Conservation (phyloP, 495 filamentous ascomycete genomes). For the Parachaetomium inaequale region DNA sequence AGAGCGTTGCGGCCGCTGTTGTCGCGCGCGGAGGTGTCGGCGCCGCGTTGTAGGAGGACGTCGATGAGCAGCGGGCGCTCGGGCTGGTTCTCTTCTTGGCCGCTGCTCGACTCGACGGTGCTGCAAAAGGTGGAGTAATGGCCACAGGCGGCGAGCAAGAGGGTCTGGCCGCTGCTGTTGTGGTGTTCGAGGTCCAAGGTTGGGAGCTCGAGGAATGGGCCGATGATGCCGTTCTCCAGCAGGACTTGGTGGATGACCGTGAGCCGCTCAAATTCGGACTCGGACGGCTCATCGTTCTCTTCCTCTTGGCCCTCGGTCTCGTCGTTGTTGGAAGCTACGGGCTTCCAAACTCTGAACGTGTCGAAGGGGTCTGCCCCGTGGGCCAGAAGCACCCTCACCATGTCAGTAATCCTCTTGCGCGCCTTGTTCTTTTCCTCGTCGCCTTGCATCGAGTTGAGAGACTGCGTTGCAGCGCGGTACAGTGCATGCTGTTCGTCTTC, state of each 20-base stretch:
- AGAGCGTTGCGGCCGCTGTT: conserved; percentile 18
- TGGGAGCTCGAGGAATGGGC: conserved; percentile 18
- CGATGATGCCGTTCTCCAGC: neutral
- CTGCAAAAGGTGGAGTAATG: neutral
- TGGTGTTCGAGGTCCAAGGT: conserved; percentile 19
- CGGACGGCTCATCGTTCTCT: neutral
- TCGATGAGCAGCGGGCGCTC: conserved; percentile 1
- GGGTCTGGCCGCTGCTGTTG: conserved; percentile 17
- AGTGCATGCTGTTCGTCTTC: conserved; percentile 3
- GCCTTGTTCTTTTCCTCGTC: too few species aligned
- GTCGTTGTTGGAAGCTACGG: neutral
- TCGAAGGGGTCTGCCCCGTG: conserved; percentile 25
- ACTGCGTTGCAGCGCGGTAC: conserved; percentile 10
- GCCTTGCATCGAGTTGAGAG: neutral
- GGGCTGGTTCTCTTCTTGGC: neutral
- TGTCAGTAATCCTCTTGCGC: conserved; percentile 20
- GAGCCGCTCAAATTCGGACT: neutral
- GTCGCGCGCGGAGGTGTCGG: conserved; percentile 15
- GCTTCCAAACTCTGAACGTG: neutral
- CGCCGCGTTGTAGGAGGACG: conserved; percentile 16
- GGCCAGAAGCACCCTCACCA: conserved; percentile 28
- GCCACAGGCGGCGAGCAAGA: conserved; percentile 20
- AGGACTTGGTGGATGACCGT: conserved; percentile 25
- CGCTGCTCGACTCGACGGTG: neutral
- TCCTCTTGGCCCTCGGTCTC: neutral